Conservation (phyloP, 257 asterid species). For the Solanum chaucha region DNA sequence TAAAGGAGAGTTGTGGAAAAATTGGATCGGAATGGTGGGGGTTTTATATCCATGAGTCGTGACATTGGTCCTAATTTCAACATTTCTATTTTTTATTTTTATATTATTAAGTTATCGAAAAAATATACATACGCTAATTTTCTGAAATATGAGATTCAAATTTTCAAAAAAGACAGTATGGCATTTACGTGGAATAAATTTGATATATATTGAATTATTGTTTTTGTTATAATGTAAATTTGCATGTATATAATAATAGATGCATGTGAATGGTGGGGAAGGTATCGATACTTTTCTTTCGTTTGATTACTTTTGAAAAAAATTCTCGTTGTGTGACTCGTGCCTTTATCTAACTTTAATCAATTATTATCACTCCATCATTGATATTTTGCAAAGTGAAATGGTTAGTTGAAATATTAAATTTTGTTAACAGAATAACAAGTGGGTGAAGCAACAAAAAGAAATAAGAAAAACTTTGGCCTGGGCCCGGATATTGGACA, state of each 20-base stretch:
- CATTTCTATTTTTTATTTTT: background rate
- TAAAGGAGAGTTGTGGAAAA: background rate
- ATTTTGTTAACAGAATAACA: background rate
- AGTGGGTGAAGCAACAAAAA: background rate
- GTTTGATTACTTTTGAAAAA: background rate
- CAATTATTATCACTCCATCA: background rate
- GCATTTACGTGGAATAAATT: background rate
- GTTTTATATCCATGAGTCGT: background rate
- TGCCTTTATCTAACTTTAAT: background rate
- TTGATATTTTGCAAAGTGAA: background rate
- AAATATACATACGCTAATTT: too few species aligned
- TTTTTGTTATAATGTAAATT: background rate
- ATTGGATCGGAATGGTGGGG: background rate
- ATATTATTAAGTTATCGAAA: background rate
- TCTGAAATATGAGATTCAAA: too few species aligned
- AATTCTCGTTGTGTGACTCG: background rate
- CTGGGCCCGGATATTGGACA: background rate
- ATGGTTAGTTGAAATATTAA: background rate
- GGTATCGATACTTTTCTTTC: background rate
- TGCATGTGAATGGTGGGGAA: background rate
- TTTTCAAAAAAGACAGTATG: background rate
- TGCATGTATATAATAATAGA: background rate
- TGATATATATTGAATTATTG: too few species aligned
- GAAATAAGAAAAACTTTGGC: too few species aligned
- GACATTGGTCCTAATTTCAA: background rate